Base-by-base conservation (phyloP, 139 green algal genomes). In the Chlorella sp. region DNA sequence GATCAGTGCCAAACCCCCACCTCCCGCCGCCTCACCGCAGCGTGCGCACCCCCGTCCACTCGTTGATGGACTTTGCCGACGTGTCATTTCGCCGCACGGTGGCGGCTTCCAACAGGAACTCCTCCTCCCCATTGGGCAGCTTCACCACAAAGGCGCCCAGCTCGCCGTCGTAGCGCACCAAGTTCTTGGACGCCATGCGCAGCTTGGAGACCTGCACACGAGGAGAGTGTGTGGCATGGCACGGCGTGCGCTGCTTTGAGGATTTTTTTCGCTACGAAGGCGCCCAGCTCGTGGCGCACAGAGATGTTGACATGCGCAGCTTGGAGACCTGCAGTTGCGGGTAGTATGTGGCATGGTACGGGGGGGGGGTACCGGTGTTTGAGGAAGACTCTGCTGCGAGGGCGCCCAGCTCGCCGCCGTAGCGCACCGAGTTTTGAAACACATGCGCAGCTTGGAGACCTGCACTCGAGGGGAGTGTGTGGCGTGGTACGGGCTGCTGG, bases 1-100 rank as follows among this genome's bases (percentile, higher is more conserved):
- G 12, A 42, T 0, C 32, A 37, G n/a, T n/a, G n/a, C 28, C 77
- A 83, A 4, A 39, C 48, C 28, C 5, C 48, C 18, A 69, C 48
- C 42, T 9, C 48, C 7, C 48, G 7, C 48, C 48, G 37, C 40
- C 48, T 36, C 76, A 81, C 18, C 64, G 39, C 34, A 93, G 60
- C 82, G 93, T 95, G n/a, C 90, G 92, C 92, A 95, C 92, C 64
- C 97, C 96, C 66, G 96, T 99, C 97, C 97, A 99, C 91, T 99
- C 97, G 89, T 98, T 95, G 86, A 99, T 94, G 81, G 89, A 94
- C 21, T 78, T 64, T 1, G 96, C 97, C 0, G 94, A 97, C 1
- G 96, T 98, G 95, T 99, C 97, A 88, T 98, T 97, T 42, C 95
- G 92, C 19, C 97, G 94, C 89, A 99, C 94, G 18, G 89, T 86